phyloP scores from a whole-genome alignment of 306 rosid species.

The Quercus engelmannii region DNA sequence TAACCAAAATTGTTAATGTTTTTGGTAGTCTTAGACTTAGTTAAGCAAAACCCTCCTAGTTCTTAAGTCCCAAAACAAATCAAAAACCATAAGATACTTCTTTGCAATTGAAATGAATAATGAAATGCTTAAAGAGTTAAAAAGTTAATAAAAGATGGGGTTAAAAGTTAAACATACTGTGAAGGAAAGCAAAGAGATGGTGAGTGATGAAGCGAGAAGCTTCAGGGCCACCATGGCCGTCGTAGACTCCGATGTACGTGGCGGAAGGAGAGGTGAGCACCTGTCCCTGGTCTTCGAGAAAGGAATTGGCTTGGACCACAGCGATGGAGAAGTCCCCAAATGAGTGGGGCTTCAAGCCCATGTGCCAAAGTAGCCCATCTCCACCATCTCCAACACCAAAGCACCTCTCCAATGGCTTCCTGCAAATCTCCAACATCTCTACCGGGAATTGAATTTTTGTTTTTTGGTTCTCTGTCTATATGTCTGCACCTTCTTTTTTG shows the following conservation, averaged over 20 bases:
- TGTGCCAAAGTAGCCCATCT: slow-evolving; percentile 37
- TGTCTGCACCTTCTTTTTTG: not conserved
- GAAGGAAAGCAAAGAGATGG: slow-evolving; percentile 50
- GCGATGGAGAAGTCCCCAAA: slow-evolving; percentile 40
- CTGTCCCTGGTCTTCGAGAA: slow-evolving; percentile 42
- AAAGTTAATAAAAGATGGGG: not conserved
- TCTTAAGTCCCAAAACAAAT: not conserved
- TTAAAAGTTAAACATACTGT: slow-evolving; percentile 29
- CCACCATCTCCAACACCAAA: slow-evolving; percentile 23
- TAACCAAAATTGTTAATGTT: too few relatives aligned
- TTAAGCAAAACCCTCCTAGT: not conserved
- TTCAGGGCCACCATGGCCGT: slow-evolving; percentile 79
- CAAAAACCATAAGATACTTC: not conserved
- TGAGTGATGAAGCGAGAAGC: slow-evolving; percentile 55
- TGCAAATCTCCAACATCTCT: slow-evolving; percentile 34
- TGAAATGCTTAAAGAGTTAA: not conserved
- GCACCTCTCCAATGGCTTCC: slow-evolving; percentile 33
- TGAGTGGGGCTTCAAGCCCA: slow-evolving; percentile 27
- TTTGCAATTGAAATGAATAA: not conserved
- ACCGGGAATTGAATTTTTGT: not conserved
- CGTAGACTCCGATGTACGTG: slow-evolving; percentile 62
- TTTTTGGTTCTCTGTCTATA: not conserved
- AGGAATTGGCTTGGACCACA: slow-evolving; percentile 39
- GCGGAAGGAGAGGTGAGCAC: slow-evolving; percentile 35
- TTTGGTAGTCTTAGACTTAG: not conserved